Base-by-base conservation (phyloP, 2,329 filamentous ascomycete genomes). In the Cercospora berteroae region DNA sequence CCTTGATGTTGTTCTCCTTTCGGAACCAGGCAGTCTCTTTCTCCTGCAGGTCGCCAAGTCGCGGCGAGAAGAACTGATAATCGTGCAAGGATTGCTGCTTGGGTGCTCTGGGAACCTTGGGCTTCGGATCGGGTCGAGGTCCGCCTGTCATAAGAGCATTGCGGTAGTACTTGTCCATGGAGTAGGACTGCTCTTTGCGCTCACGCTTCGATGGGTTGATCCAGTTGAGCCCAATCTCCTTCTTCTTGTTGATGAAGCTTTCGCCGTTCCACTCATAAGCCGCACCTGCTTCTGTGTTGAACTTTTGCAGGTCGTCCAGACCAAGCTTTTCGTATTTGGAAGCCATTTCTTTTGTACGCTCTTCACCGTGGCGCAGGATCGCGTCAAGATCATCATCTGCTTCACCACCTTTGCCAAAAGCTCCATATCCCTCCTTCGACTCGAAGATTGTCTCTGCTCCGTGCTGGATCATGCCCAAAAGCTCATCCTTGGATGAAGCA, bases 181-280 rank as follows among this genome's bases (percentile, higher is more conserved):
- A 97, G 79, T 99, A 99, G 5, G 93, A 93, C 78, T 97, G 93
- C 77, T 98, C 94, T 80, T 98, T 99, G 75, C 95, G 92, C 82
- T 99, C 96, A 80, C 95, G 94, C 84, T 99, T 99, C 16, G 94
- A 89, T 2, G 95, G 96, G 75, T 99, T 97, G 82, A 99, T 99
- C 96, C 96, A 99, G 76, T 85, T 94, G 71, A 97, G 87, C 59
- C 92, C 93, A 70, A 97, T 92, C 60, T 96, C 93, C 79, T 96
- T 96, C 77, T 83, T 83, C 77, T 90, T 88, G 67, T 91, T 92
- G 63, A 93, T 92, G 78, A 99, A 99, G 75, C 94, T 94, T 81
- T 98, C 90, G 57, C 95, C 95, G 71, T 99, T 99, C 96, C 96
- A 99, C 77, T 98, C 95, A 75, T 99, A 99, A 0, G 96, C 94